Evolutionary conservation across 1,284 basidiomycete genomes (phyloP), one percentile per base, ranked within the genome.

Genomic region (Trichosporon sp.): DNA sequence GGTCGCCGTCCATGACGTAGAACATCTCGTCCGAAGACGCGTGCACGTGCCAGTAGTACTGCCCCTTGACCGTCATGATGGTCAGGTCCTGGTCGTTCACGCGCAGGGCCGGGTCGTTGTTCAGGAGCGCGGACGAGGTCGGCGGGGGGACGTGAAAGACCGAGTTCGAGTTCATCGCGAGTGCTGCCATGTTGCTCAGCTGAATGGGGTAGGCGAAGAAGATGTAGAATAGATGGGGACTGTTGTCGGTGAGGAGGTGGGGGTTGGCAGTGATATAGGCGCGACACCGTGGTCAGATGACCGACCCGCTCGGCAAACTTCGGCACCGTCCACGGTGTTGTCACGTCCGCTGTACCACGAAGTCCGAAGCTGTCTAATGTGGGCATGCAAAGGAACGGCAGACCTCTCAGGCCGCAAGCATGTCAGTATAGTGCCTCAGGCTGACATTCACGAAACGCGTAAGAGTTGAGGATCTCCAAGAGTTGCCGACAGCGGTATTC

Each of bases 11-110:
- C 65, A 69, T 38, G 29, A 69, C 47, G 62, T 64, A 63, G 62
- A 69, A 69, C 47, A 69, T 29, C 62, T 69, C 68, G 60, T 69
- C 65, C 5, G 12, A n/a, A 13, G 58, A 25, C 15, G 18, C 13
- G 35, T 66, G 68, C 18, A 60, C 47, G 47, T 66, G 65, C 65
- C 65, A 69, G 56, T 66, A 64, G 68, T 63, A 69, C 62, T 56
- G 34, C 34, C 68, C 65, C 32, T 66, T 51, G 60, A 66, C 25
- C 1, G 63, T 63, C 63, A 68, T 64, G 38, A 68, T 44, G 29
- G 67, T 68, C 35, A 68, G 42, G 13, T 68, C 67, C 27, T 68
- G 63, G 62, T 64, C 27, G 35, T 68, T 68, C 35, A 65, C 29
- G n/a, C 18, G 27, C 25, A 38, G 38, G 12, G 47, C 60, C 2